A percentile compares a stretch with the other conserved stretches of the same genome.
Evolutionary conservation across 1,284 basidiomycete genomes (phyloP).

Genomic region (Boletus sp.): DNA sequence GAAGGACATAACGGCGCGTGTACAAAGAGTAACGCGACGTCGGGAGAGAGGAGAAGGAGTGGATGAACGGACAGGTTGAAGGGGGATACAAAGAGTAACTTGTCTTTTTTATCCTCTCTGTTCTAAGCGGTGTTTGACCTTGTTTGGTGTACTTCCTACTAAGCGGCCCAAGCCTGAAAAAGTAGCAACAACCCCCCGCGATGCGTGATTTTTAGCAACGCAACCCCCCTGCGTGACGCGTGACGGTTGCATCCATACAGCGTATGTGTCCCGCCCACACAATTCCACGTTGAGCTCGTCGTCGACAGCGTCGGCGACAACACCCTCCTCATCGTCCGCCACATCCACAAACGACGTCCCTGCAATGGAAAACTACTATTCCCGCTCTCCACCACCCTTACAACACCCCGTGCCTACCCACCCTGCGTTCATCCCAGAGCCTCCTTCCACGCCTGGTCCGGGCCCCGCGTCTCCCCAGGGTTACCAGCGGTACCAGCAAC

Average conservation of each 20-base stretch:
- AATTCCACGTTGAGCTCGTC: not conserved
- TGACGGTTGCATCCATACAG: too few species aligned
- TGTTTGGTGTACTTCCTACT: conserved; percentile 21
- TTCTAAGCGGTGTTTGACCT: conserved; percentile 17
- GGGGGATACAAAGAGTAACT: not conserved
- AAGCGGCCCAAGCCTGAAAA: too few species aligned
- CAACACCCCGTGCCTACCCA: conserved; percentile 89
- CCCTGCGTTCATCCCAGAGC: conserved; percentile 85
- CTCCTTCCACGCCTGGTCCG: conserved; percentile 69
- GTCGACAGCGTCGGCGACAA: not conserved
- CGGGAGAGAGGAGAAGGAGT: conserved; percentile 13
- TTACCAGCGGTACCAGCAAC: conserved; percentile 63
- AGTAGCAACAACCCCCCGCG: too few species aligned
- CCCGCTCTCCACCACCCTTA: conserved; percentile 73
- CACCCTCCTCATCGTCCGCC: not conserved
- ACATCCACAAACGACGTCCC: not conserved
- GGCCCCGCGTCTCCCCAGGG: conserved; percentile 55
- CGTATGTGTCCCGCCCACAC: too few species aligned
- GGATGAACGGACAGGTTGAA: conserved; percentile 19
- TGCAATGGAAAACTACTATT: conserved; percentile 42
- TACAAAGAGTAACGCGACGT: conserved; percentile 10
- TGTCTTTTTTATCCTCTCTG: conserved; percentile 24
- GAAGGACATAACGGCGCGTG: conserved; percentile 38
- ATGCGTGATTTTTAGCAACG: too few species aligned
- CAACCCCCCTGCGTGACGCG: too few species aligned